Base-by-base conservation (phyloP, 108 stramenopile species). In the Discostella stelligeroides region DNA sequence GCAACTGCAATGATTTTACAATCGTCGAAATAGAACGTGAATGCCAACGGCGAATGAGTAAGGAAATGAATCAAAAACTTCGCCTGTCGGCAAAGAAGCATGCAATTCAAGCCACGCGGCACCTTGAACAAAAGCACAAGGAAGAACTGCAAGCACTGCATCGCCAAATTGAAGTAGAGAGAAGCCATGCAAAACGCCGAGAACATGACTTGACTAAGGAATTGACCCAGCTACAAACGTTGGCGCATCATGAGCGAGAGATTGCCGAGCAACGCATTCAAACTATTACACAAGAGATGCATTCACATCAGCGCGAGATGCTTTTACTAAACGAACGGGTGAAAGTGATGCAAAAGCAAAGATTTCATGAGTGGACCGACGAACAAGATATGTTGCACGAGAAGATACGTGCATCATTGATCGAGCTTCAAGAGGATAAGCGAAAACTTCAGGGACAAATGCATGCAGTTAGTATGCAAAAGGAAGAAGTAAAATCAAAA, bases 61-160 rank as follows among this genome's bases (percentile, higher is more conserved):
- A 72, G 18, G 79, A 80, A 43, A 69, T 80, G 68, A 69, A 73
- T 23, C 68, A 58, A 21, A 73, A 73, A 30, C 42, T 80, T n/a
- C 34, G 57, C 4, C 17, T 80, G 8, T 80, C 79, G 0, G 79
- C 68, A 38, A 80, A 80, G 37, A 68, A 68, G 23, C 79, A 80
- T 11, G 72, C 72, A 0, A 60, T 73, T 37, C 29, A 80, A 48
- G 72, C 72, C 43, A 55, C 51, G 0, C 23, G 47, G 17, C 29
- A 47, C 20, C 17, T 69, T 11, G 68, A 73, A 41, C 55, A 68
- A 18, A 73, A 73, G 27, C 70, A 69, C 58, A 69, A 60, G 20
- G 67, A 64, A 11, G 71, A 62, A 21, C 47, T 49, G 14, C 41
- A 50, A 21, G 49, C 21, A 24, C n/a, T 80, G n/a, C 64, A 20